Evolutionary conservation across 805 yeast species (phyloP), one percentile per base, ranked within the genome.

Genomic region (Metahyphopichia silvanorum): DNA sequence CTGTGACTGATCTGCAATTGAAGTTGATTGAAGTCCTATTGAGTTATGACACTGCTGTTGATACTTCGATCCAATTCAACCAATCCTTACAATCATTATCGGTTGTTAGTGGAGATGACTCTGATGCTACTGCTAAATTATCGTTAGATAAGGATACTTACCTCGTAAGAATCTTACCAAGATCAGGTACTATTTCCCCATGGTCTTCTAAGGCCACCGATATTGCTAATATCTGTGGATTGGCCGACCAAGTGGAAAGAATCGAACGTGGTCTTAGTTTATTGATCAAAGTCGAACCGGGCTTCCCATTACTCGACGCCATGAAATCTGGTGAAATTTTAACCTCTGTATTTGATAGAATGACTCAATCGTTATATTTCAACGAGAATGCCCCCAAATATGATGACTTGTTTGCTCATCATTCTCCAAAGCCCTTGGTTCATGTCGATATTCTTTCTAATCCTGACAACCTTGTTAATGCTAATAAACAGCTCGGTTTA

Each of bases 121-220:
- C 39, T 6, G 33, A 41, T 25, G 13, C 34, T 18, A 31, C 34
- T 20, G 8, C 38, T 10, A 19, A 21, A 16, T 27, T 42, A 21
- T 21, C 35, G 8, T 49, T 64, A 29, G 73, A 55, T 32, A 48
- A 59, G 4, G 74, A 71, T 43, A 63, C 77, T 20, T 74, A 76
- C 40, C 63, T 88, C 43, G 63, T 91, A 29, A 74, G 95, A 55
- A 72, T 93, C 32, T 70, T 88, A 32, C 98, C 99, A 27, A 78
- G 98, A 59, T 69, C 88, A 6, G 98, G 98, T 40, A 93, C 98
- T 9, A 91, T 93, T 44, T 89, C 98, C 16, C 98, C 98, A 21
- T 93, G 99, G 99, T 86, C 96, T 7, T 89, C 98, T 10, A 93
- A 93, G 65, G 99, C 99, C 17, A 89, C 98, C 25, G 91, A 93